A percentile compares a stretch with the other conserved stretches of the same genome.
Conservation (phyloP, 2,329 filamentous ascomycete genomes). For the Trichoderma atrobrunneum region DNA sequence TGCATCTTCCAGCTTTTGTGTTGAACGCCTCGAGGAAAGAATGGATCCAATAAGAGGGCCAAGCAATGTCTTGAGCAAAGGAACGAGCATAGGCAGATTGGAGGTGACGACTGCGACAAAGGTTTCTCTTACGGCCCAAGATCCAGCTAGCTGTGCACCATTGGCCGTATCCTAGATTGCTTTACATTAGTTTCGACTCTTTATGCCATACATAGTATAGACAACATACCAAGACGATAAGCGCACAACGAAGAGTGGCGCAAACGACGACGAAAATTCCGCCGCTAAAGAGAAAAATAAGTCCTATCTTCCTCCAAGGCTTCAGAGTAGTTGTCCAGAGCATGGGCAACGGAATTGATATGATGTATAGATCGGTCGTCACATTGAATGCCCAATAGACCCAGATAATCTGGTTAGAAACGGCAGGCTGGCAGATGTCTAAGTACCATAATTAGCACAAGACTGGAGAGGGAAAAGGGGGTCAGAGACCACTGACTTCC, state of each 20-base stretch:
- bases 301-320: conserved; percentile 37
- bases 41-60: conserved; percentile 27
- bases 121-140: conserved; percentile 44
- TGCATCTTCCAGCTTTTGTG: conserved; percentile 22
- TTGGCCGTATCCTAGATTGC: conserved; percentile 37
- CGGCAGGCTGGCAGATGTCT: conserved; percentile 48
- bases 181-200: not conserved
- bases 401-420: conserved; percentile 50
- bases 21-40: conserved; percentile 24
- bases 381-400: conserved; percentile 53
- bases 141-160: conserved; percentile 40
- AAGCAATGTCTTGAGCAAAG: conserved; percentile 40
- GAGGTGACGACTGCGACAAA: conserved; percentile 45
- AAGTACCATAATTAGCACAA: conserved; percentile 5
- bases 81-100: conserved; percentile 46
- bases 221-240: conserved; percentile 30
- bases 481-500: conserved; percentile 42
- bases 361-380: conserved; percentile 56
- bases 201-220: not conserved
- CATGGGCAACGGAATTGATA: conserved; percentile 57
- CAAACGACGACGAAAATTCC: conserved; percentile 42
- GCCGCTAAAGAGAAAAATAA: conserved; percentile 40
- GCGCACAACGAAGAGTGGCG: conserved; percentile 36
- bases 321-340: conserved; percentile 39
- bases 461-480: not conserved